Evolutionary conservation across 176 grass and related monocot species (phyloP), one percentile per base, ranked within the genome.

Genomic region (Rhynchospora breviuscula): DNA sequence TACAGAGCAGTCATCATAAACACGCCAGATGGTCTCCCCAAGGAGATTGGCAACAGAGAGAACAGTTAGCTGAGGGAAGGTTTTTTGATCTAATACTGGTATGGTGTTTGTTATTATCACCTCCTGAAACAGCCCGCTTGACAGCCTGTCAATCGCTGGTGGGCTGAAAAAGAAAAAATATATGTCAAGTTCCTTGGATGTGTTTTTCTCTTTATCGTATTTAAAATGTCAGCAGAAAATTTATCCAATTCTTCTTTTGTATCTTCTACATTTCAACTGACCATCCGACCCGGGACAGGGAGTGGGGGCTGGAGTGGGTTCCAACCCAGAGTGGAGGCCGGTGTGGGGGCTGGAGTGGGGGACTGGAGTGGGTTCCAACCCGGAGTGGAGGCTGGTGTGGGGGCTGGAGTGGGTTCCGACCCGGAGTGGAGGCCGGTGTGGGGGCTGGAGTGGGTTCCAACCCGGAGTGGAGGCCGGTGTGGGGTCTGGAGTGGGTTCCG

Each of bases 1-100:
- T 87, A 98, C 92, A 11, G 95, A 98, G 85, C 95, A 95, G 88
- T 98, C 92, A 8, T 95, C 95, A 71, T 93, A 88, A 54, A 98
- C 92, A 60, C 95, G 95, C 95, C 95, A 95, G 40, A 98, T 95
- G 7, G 89, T 98, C 85, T 98, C 95, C n/a, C 92, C 95, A 89
- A 98, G 83, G 79, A 98, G 92, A 89, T 98, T 98, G 11, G 95
- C 95, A 13, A 98, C 95, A 66, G 95, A 98, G 19, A 98, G 89
- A 69, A 98, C 90, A 1, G 95, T 98, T 70, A 98, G 18, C 73
- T 98, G 95, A 48, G 92, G 95, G 63, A 98, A 98, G 74, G n/a
- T 93, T 86, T 89, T 93, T 40, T 88, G 86, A 83, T 94, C 92
- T 84, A 87, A 70, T 25, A 93, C 68, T 80, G 95, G 95, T 40